phyloP scores from a whole-genome alignment of 441 rosid species.

The Geranium incanum region DNA sequence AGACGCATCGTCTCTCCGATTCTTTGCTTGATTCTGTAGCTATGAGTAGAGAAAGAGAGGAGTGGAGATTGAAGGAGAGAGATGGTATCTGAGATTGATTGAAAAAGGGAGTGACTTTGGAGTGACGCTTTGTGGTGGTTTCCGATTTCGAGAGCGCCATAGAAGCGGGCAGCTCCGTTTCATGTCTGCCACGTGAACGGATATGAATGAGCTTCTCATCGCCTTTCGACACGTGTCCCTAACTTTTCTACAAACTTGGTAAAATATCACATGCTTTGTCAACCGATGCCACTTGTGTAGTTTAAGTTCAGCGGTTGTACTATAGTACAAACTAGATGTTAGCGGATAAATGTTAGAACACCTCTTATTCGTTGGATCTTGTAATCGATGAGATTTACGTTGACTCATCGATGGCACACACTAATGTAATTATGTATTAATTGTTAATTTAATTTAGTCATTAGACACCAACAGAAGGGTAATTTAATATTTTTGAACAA shows the following conservation, averaged over 20 bases:
- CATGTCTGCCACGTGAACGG: slow-evolving; percentile 68
- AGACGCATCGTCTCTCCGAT: background rate
- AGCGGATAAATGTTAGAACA: too few species aligned
- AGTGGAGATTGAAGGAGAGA: background rate
- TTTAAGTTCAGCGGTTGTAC: too few species aligned
- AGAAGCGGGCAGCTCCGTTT: slow-evolving; percentile 16
- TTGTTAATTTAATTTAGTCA: too few species aligned
- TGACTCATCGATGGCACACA: too few species aligned
- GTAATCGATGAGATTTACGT: too few species aligned
- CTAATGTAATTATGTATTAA: too few species aligned
- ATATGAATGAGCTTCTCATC: slow-evolving; percentile 10
- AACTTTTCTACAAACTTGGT: background rate
- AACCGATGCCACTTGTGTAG: background rate
- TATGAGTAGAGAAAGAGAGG: background rate
- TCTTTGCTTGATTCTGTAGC: background rate
- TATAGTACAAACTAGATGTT: too few species aligned
- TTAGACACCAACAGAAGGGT: too few species aligned
- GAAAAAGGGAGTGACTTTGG: background rate
- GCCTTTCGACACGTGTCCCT: slow-evolving; percentile 24
- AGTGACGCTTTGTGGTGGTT: background rate
- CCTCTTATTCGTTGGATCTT: too few species aligned
- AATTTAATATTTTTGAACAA: too few species aligned
- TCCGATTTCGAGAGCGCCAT: slow-evolving; percentile 14
- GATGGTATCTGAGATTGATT: background rate
- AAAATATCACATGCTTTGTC: background rate